Evolutionary conservation across 345 rosid genomes (phyloP), one percentile per base, ranked within the genome.

Genomic region (Gossypium rotundifolium): DNA sequence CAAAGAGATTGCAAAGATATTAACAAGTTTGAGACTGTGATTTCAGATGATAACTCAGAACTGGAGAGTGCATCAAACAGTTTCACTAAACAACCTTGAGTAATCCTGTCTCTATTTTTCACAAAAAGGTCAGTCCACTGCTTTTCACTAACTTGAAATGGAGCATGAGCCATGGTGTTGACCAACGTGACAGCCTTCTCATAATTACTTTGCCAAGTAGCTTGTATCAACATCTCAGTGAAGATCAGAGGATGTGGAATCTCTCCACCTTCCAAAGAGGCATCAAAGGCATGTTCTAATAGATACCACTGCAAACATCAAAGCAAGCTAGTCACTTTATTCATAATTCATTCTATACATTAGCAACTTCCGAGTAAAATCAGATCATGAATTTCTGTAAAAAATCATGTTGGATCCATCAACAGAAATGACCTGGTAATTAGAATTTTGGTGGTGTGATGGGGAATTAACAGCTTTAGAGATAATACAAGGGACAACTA

Each of bases 271-370:
- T 89, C 98, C 82, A 94, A 76, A 72, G 87, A 76, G 18, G 83
- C 76, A 70, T 94, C 92, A 52, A 94, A 92, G 7, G 97, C 97
- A 67, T 92, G 97, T 75, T 94, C 97, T 62, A 94, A 83, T 66
- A 94, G 87, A 87, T 84, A 71, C 80, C 88, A 78, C 98, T 92
- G 84, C 80, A 84, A 55, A 70, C 68, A 81, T 81, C 66, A 67
- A 72, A 80, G 70, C 38, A 54, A 53, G 60, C 70, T 13, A 65
- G 53, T 54, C 60, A 25, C 25, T 46, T 44, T 55, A 58, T 66
- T 71, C 64, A 52, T 18, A 18, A 55, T 44, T 23, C 11, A n/a
- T 25, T 76, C 71, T 71, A 33, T 20, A 29, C 61, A 14, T 22
- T 29, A 18, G 10, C 48, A 59, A 61, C 42, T 27, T 65, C 4